Percentiles rank a stretch among this genome's conserved stretches.
Evolutionary conservation across 371 early-diverging fungal genomes (phyloP).

Genomic region (Smittium culicis): DNA sequence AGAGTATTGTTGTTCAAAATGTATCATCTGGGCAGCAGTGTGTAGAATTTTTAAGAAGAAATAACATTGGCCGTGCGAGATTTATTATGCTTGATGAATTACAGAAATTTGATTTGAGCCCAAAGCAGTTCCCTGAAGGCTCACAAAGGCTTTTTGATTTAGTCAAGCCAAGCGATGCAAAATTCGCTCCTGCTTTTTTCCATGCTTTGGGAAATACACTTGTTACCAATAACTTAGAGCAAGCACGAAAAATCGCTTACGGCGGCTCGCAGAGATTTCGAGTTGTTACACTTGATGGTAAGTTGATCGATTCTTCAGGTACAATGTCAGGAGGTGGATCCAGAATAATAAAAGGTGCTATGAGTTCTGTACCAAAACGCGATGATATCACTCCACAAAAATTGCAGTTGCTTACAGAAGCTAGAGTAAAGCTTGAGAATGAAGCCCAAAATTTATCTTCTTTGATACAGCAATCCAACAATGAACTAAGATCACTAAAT

Average conservation of each 20-base stretch:
- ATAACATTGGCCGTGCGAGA: slow-evolving; percentile 79
- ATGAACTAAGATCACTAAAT: slow-evolving; percentile 38
- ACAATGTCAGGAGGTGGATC: slow-evolving; percentile 96
- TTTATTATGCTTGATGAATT: slow-evolving; percentile 83
- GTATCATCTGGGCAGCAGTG: slow-evolving; percentile 87
- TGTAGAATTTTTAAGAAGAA: slow-evolving; percentile 74
- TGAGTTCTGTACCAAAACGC: slow-evolving; percentile 59
- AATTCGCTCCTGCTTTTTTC: slow-evolving; percentile 78
- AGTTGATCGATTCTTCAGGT: slow-evolving; percentile 91
- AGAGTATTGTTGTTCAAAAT: slow-evolving; percentile 92
- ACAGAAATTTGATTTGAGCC: slow-evolving; percentile 11
- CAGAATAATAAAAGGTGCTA: slow-evolving; percentile 55
- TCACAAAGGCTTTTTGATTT: slow-evolving; percentile 86
- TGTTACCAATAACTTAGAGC: slow-evolving; percentile 74
- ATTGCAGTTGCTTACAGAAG: slow-evolving; percentile 40
- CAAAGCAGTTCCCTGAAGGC: slow-evolving; percentile 48
- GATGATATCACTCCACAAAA: slow-evolving; percentile 40
- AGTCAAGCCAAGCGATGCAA: slow-evolving; percentile 59
- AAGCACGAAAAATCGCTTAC: slow-evolving; percentile 89
- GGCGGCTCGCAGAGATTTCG: slow-evolving; percentile 64
- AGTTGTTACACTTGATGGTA: slow-evolving; percentile 94
- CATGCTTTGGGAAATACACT: slow-evolving; percentile 85
- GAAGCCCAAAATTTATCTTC: slow-evolving; percentile 38
- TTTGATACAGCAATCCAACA: slow-evolving; percentile 37
- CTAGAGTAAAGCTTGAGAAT: slow-evolving; percentile 42